Conservation (phyloP, 2,329 filamentous ascomycete genomes). For the Fusarium sp. region DNA sequence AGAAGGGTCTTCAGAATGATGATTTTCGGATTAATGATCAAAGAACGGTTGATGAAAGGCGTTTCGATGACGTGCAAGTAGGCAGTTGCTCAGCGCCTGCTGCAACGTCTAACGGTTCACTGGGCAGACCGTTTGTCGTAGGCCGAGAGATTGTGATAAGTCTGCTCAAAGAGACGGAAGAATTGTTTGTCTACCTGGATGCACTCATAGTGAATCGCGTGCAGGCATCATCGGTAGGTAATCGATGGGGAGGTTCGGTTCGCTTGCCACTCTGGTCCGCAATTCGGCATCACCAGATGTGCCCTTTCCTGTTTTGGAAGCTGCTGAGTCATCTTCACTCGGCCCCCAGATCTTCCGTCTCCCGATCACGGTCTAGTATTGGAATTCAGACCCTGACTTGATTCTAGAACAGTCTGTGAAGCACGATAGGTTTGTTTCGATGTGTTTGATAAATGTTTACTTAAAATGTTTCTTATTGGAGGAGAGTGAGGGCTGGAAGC, state of each 20-base stretch:
- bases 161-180: slow-evolving; percentile 35
- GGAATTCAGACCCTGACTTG: neutral
- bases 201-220: slow-evolving; percentile 50
- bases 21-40: slow-evolving; percentile 24
- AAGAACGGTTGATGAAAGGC: slow-evolving; percentile 29
- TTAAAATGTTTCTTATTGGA: neutral
- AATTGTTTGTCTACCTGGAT: slow-evolving; percentile 43
- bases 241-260: slow-evolving; percentile 41
- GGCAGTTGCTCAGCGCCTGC: slow-evolving; percentile 22
- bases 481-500: neutral
- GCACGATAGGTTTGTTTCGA: neutral
- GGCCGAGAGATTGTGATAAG: slow-evolving; percentile 15
- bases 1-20: slow-evolving; percentile 22
- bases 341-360: slow-evolving; percentile 46
- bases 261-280: slow-evolving; percentile 51
- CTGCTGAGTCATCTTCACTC: slow-evolving; percentile 47
- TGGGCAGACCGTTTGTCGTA: slow-evolving; percentile 11
- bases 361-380: slow-evolving; percentile 6
- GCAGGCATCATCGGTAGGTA: slow-evolving; percentile 43
- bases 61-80: slow-evolving; percentile 45
- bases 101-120: slow-evolving; percentile 26
- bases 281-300: slow-evolving; percentile 50
- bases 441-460: neutral
- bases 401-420: slow-evolving; percentile 12
- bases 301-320: slow-evolving; percentile 44